phyloP scores from a whole-genome alignment of 768 basidiomycete genomes.

The Inosperma sp. region DNA sequence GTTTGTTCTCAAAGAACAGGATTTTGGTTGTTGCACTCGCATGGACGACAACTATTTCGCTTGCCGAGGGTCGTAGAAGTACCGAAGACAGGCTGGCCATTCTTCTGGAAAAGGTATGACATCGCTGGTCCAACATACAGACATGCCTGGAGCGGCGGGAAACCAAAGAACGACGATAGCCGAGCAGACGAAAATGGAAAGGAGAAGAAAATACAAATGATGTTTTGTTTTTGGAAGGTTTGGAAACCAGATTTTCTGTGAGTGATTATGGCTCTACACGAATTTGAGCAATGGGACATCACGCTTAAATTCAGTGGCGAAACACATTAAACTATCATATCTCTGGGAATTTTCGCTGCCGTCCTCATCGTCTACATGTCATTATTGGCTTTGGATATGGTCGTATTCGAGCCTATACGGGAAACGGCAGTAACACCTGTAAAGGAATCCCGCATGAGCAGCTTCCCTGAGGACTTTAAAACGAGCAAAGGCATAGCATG shows the following conservation, averaged over 20 bases:
- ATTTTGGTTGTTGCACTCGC: no score
- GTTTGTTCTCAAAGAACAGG: no score
- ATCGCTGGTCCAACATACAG: no score
- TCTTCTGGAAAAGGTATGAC: no score
- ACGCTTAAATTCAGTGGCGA: background rate
- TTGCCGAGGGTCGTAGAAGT: no score
- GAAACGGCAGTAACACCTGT: conserved; percentile 8
- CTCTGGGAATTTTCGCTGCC: background rate
- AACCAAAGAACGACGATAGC: no score
- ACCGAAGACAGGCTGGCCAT: no score
- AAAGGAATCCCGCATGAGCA: background rate
- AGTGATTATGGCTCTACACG: background rate
- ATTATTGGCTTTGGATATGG: background rate
- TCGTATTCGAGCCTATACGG: conserved; percentile 6
- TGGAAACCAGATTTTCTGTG: conserved; percentile 1
- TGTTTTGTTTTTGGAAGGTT: background rate
- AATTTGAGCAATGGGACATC: background rate
- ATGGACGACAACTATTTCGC: no score
- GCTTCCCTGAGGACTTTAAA: background rate
- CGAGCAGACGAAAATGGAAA: no score
- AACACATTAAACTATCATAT: background rate
- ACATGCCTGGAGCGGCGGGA: no score
- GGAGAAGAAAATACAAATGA: no score
- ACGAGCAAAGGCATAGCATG: background rate
- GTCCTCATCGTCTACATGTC: conserved; percentile 1